Conservation (phyloP, 495 filamentous ascomycete genomes). For the Parathielavia appendiculata region DNA sequence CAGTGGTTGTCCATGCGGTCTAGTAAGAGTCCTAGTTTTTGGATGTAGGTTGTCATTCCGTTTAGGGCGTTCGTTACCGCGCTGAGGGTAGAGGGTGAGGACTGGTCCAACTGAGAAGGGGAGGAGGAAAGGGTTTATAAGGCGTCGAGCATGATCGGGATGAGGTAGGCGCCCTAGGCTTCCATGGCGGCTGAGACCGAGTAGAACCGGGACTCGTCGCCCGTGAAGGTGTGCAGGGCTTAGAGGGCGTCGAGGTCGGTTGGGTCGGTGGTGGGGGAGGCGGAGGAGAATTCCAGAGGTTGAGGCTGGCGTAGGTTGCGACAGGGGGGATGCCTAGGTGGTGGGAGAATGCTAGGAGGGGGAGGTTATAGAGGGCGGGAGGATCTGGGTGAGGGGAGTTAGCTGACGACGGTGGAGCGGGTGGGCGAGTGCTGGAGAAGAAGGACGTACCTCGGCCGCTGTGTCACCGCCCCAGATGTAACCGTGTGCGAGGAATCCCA, state of each 20-base stretch:
- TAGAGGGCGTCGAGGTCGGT: constrained; percentile 67
- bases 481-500: constrained; percentile 74
- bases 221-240: constrained; percentile 81
- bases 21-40: constrained; percentile 61
- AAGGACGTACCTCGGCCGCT: constrained; percentile 31
- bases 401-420: not conserved
- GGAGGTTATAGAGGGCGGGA: constrained; percentile 76
- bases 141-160: constrained; percentile 74
- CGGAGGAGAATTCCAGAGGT: constrained; percentile 80
- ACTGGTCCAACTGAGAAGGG: too few relatives aligned
- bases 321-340: constrained; percentile 79
- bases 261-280: constrained; percentile 41
- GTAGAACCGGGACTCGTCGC: constrained; percentile 97
- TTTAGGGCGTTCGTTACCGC: constrained; percentile 61
- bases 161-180: constrained; percentile 70
- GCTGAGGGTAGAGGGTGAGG: constrained; percentile 43
- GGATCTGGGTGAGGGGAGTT: constrained; percentile 30
- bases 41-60: constrained; percentile 62
- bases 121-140: constrained; percentile 59
- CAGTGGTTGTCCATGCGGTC: constrained; percentile 86
- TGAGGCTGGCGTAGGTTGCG: constrained; percentile 82
- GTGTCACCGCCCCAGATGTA: constrained; percentile 63
- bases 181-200: constrained; percentile 92
- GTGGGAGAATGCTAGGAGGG: constrained; percentile 68
- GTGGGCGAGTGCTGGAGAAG: too few relatives aligned